A percentile compares a stretch with the other conserved stretches of the same genome.
These are phyloP conservation scores for Rubia balearica DNA, from an alignment of 305 asterid genomes.

Conservation along the genomic window DNA sequence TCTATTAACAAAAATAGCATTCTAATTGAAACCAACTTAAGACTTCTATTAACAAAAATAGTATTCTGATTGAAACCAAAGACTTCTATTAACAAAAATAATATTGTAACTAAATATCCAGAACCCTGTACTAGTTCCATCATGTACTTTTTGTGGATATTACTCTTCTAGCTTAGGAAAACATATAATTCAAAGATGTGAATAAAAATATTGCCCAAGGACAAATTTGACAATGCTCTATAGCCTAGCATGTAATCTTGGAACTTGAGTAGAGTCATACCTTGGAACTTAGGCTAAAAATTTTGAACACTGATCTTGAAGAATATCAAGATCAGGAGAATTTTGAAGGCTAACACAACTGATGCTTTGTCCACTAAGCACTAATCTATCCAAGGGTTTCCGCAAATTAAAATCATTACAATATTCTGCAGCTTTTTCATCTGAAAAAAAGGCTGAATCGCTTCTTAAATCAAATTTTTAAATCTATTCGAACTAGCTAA, in stretches of 20 bases:
- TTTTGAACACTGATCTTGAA: slow-evolving; percentile 59
- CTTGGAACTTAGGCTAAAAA: slow-evolving; percentile 62
- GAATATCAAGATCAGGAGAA: slow-evolving; percentile 52
- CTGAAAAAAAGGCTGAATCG: slow-evolving; percentile 33
- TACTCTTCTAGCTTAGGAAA: background rate
- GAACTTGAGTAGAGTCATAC: slow-evolving; percentile 27
- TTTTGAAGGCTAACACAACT: slow-evolving; percentile 64
- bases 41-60: background rate
- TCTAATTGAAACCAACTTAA: background rate
- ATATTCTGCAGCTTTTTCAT: slow-evolving; percentile 71
- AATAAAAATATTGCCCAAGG: background rate
- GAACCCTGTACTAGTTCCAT: no score
- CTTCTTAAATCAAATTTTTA: slow-evolving; percentile 11
- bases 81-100: background rate
- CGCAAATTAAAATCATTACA: slow-evolving; percentile 81
- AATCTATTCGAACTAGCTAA: background rate
- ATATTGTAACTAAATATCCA: background rate
- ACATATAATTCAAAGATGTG: background rate
- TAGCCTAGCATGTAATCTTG: no score
- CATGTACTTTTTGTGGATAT: background rate
- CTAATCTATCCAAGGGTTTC: slow-evolving; percentile 83
- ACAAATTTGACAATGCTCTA: no score
- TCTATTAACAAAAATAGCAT: background rate
- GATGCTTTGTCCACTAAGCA: slow-evolving; percentile 48
- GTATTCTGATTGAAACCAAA: background rate